Evolutionary conservation across 768 basidiomycete species (phyloP).

Genomic region (Punctularia strigosozonata): DNA sequence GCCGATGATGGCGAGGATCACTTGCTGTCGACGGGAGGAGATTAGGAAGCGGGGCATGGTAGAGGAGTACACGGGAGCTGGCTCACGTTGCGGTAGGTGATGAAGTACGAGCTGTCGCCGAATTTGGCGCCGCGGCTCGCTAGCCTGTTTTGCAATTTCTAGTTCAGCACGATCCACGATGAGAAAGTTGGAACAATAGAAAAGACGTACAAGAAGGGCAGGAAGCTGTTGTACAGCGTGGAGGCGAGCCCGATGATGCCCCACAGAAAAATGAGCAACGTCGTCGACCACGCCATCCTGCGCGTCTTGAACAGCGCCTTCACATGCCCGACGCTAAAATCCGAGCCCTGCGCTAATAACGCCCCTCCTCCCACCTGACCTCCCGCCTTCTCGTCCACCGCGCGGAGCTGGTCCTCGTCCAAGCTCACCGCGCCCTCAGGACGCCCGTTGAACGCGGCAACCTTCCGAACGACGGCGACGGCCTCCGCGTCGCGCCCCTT

Average conservation of each 20-base stretch:
- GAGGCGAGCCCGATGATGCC: constrained; percentile 27
- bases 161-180: neutral
- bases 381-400: constrained; percentile 6
- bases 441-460: constrained; percentile 38
- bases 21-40: constrained; percentile 33
- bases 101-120: constrained; percentile 22
- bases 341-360: constrained; percentile 28
- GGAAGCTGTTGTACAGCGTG: constrained; percentile 25
- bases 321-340: constrained; percentile 31
- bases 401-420: constrained; percentile 6
- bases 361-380: constrained; percentile 6
- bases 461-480: constrained; percentile 30
- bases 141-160: constrained; percentile 11
- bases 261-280: constrained; percentile 36
- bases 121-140: constrained; percentile 22
- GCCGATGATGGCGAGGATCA: constrained; percentile 56
- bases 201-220: constrained; percentile 20
- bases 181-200: neutral
- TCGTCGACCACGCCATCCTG: constrained; percentile 56
- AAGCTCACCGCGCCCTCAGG: constrained; percentile 9
- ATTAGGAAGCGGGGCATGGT: neutral
- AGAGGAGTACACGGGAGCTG: neutral
- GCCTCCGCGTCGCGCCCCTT: constrained; percentile 41
- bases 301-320: constrained; percentile 50
- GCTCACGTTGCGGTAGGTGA: constrained; percentile 24